A percentile compares a stretch with the other conserved stretches of the same genome.
These are phyloP conservation scores for Striga hermonthica DNA, from an alignment of 305 asterid genomes.

Conservation along the genomic window DNA sequence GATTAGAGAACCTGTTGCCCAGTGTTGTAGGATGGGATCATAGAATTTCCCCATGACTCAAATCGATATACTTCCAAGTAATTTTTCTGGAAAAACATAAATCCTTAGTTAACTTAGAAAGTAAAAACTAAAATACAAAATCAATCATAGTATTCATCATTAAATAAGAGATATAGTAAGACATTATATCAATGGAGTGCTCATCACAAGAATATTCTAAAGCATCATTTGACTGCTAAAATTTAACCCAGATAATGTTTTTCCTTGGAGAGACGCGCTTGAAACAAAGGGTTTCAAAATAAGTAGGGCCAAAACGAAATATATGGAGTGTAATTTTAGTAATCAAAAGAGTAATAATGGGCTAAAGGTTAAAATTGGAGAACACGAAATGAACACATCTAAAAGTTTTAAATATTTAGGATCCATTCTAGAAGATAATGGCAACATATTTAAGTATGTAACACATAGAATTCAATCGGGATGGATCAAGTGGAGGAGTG, in stretches of 20 bases:
- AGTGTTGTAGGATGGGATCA: conserved; percentile 71
- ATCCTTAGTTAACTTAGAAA: conserved; percentile 27
- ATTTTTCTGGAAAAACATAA: conserved; percentile 62
- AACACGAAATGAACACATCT: too few relatives aligned
- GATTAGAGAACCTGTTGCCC: conserved; percentile 72
- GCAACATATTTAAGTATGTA: too few relatives aligned
- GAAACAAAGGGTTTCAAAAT: too few relatives aligned
- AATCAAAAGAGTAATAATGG: too few relatives aligned
- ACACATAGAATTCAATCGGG: too few relatives aligned
- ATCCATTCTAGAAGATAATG: too few relatives aligned
- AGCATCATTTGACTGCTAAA: conserved; percentile 15
- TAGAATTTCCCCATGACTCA: conserved; percentile 93
- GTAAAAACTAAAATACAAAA: conserved; percentile 12
- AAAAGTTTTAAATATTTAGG: too few relatives aligned
- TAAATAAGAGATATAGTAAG: conserved; percentile 21
- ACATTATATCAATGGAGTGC: conserved; percentile 9
- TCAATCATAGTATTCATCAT: conserved; percentile 24
- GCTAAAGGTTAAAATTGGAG: too few relatives aligned
- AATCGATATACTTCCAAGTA: conserved; percentile 87
- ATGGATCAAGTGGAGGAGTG: too few relatives aligned
- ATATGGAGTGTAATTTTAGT: too few relatives aligned
- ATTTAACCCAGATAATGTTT: background rate
- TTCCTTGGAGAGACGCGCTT: too few relatives aligned
- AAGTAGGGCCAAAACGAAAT: too few relatives aligned
- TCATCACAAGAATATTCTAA: conserved; percentile 6